Percentiles rank a stretch among this genome's conserved stretches.
Evolutionary conservation across 169 alveolate genomes (phyloP).

Genomic region (Cyclospora cayetanensis): DNA sequence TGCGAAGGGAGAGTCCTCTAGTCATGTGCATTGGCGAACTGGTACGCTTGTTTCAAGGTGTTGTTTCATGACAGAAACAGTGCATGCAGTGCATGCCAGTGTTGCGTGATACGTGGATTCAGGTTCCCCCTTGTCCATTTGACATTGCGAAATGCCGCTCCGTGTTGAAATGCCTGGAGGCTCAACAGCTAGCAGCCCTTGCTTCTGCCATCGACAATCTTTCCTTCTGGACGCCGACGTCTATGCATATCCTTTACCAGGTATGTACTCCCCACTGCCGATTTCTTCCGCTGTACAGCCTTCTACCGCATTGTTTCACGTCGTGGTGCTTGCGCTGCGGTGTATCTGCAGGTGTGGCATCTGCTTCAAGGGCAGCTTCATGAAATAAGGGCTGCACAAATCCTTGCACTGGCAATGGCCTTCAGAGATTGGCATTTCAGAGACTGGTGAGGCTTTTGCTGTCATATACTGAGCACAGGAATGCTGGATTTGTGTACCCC

Average conservation of each 20-base stretch:
- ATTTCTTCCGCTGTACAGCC: not conserved
- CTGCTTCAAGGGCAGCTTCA: conserved; percentile 25
- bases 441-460: conserved; percentile 28
- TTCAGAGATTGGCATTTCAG: conserved; percentile 52
- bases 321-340: not conserved
- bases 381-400: conserved; percentile 34
- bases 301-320: not conserved
- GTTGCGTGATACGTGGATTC: not conserved
- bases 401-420: not conserved
- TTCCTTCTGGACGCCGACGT: conserved; percentile 33
- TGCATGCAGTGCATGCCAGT: not conserved
- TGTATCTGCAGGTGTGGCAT: not conserved
- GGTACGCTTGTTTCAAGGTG: not conserved
- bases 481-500: too few relatives aligned
- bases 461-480: too few relatives aligned
- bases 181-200: not conserved
- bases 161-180: not conserved
- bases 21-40: not conserved
- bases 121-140: conserved; percentile 61
- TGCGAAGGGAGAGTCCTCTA: too few relatives aligned
- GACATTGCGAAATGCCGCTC: conserved; percentile 5
- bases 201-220: conserved; percentile 2
- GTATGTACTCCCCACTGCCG: not conserved
- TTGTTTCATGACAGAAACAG: not conserved
- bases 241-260: conserved; percentile 46